These are phyloP conservation scores for Mucor ambiguus DNA, from an alignment of 371 early-diverging fungal species.

Conservation along the genomic window DNA sequence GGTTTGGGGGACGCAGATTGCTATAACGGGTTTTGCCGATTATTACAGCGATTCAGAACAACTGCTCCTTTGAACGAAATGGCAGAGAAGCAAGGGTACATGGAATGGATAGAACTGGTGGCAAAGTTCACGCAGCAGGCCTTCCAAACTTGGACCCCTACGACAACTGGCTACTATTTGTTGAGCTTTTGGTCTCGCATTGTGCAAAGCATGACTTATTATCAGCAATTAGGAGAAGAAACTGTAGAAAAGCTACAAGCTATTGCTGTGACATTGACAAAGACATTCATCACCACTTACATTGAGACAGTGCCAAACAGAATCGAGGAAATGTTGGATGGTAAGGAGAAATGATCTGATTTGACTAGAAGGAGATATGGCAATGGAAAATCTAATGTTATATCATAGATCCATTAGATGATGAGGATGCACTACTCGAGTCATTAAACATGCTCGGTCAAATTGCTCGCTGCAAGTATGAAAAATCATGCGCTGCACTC, in stretches of 20 bases:
- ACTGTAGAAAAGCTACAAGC: constrained; percentile 20
- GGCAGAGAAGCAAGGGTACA: constrained; percentile 60
- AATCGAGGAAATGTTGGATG: constrained; percentile 61
- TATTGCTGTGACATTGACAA: constrained; percentile 38
- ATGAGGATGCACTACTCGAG: constrained; percentile 66
- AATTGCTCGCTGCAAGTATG: constrained; percentile 74
- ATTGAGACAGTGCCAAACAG: constrained; percentile 51
- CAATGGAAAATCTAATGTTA: neutral
- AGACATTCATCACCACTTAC: constrained; percentile 51
- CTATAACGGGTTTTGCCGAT: constrained; percentile 81
- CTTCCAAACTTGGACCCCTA: constrained; percentile 67
- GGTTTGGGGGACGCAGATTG: constrained; percentile 69
- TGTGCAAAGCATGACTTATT: constrained; percentile 58
- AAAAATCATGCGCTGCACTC: constrained; percentile 55
- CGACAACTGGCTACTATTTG: constrained; percentile 59
- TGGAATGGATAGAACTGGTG: constrained; percentile 68
- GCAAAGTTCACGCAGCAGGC: constrained; percentile 74
- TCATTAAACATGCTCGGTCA: constrained; percentile 70
- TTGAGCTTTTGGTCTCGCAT: constrained; percentile 83
- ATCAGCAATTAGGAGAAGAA: constrained; percentile 27
- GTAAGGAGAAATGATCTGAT: constrained; percentile 29
- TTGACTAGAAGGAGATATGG: neutral
- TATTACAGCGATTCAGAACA: constrained; percentile 76
- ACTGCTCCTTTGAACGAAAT: constrained; percentile 76
- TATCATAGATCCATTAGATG: constrained; percentile 65